phyloP scores from a whole-genome alignment of 257 asterid species.

The Apocynum venetum region DNA sequence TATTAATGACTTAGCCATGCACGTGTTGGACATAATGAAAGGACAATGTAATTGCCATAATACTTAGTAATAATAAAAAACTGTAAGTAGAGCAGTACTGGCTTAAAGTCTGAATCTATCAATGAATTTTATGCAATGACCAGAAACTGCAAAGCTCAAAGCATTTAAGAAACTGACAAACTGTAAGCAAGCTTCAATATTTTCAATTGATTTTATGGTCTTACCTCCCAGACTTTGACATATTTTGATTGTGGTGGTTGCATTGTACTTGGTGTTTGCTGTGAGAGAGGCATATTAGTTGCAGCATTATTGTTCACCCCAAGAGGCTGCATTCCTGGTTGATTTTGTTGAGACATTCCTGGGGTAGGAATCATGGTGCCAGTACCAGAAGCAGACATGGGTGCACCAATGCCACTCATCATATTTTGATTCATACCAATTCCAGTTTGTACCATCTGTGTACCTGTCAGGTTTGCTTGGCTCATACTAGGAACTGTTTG shows the following conservation, averaged over 20 bases:
- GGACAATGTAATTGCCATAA: not conserved
- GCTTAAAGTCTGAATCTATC: not conserved
- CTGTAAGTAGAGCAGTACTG: not conserved
- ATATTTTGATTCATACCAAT: slow-evolving; percentile 59
- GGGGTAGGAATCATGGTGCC: slow-evolving; percentile 80
- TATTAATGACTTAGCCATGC: not conserved
- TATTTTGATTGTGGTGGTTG: slow-evolving; percentile 73
- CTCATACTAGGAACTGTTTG: slow-evolving; percentile 65
- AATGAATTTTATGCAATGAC: not conserved
- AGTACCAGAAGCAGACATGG: slow-evolving; percentile 43
- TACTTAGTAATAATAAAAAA: not conserved
- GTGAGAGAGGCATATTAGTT: slow-evolving; percentile 59
- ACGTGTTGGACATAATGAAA: not conserved
- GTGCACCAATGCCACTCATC: slow-evolving; percentile 42
- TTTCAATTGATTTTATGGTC: slow-evolving; percentile 6
- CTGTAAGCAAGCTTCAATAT: not conserved
- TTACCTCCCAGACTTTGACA: slow-evolving; percentile 95
- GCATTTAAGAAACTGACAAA: not conserved
- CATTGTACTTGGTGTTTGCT: slow-evolving; percentile 57
- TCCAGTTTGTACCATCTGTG: slow-evolving; percentile 73
- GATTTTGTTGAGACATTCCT: slow-evolving; percentile 48
- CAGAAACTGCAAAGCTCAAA: not conserved
- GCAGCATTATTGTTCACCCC: slow-evolving; percentile 65
- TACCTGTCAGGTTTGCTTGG: slow-evolving; percentile 59
- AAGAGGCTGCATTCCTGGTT: slow-evolving; percentile 56